Base-by-base conservation (phyloP, 306 rosid genomes). In the Pterocarpus santalinus region DNA sequence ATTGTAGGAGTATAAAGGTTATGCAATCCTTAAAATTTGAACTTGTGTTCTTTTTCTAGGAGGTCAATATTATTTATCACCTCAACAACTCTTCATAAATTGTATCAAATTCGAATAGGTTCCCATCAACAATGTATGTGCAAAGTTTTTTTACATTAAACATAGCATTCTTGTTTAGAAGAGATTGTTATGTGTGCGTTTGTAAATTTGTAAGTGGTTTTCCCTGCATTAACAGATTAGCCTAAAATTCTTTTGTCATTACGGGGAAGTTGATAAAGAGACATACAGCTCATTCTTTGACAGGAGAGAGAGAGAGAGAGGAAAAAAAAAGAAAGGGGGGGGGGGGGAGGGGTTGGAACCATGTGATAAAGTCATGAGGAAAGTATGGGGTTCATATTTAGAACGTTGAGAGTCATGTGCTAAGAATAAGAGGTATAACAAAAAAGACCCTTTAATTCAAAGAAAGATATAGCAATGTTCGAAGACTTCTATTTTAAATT, bases 401-500 rank as follows among this genome's bases (percentile, higher is more conserved):
- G 61, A 77, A 60, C 60, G 55, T 76, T 76, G 87, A 74, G 75
- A 33, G 47, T 77, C 90, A 83, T 83, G 90, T 87, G 87, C 81
- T 76, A 61, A 72, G 76, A 83, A 72, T 72, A 81, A 72, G 74
- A 55, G 60, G 62, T 46, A 43, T 58, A 76, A 68, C 11, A 68
- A 57, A 34, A 52, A 65, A 17, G 16, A 49, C 44, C 38, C 65
- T 72, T 81, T 65, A 58, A 71, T 72, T 55, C 62, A 51, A 72
- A 43, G 46, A 76, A 22, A 72, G 32, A 51, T 28, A 57, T 30
- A 65, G 56, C 47, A 55, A 44, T 46, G 46, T 64, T 76, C 41
- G 5, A 65, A 72, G 17, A 34, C 22, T 39, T 60, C 53, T 69
- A 82, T 66, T 60, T 36, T 28, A 72, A 76, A 76, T n/a, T 67